A percentile compares a stretch with the other conserved stretches of the same genome.
phyloP scores from a whole-genome alignment of 768 basidiomycete genomes.

The Rhodotorula graminis region DNA sequence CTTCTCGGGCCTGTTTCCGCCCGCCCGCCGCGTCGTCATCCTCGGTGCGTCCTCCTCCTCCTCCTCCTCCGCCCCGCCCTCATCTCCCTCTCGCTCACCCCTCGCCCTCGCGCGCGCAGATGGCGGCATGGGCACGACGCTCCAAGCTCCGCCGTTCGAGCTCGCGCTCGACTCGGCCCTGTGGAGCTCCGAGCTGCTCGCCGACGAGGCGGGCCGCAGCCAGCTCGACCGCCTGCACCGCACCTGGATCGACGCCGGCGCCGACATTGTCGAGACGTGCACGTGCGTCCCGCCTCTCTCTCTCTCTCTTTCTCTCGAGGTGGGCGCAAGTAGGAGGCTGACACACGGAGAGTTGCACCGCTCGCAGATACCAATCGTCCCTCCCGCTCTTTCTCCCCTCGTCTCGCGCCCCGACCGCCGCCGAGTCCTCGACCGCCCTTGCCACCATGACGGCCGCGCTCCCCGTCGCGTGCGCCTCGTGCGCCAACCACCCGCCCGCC shows the following conservation, averaged over 20 bases:
- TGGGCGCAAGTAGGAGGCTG: too few species aligned
- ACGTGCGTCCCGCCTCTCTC: conserved; percentile 41
- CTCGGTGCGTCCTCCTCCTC: background rate
- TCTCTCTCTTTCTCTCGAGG: background rate
- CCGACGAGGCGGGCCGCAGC: conserved; percentile 37
- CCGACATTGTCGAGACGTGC: conserved; percentile 46
- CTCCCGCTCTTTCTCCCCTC: conserved; percentile 32
- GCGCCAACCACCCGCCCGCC: background rate
- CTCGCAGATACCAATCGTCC: conserved; percentile 43
- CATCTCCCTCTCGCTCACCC: background rate
- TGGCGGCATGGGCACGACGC: conserved; percentile 36
- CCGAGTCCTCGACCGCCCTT: conserved; percentile 9
- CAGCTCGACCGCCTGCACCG: conserved; percentile 44
- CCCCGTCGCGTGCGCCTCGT: conserved; percentile 7
- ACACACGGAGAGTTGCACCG: too few species aligned
- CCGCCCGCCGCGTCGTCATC: background rate
- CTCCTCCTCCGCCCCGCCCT: conserved; percentile 2
- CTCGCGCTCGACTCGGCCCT: conserved; percentile 41
- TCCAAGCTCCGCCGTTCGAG: conserved; percentile 25
- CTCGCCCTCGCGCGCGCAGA: conserved; percentile 15
- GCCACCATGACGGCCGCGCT: conserved; percentile 30
- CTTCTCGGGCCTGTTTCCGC: background rate
- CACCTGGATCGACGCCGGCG: conserved; percentile 45
- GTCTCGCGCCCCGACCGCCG: background rate
- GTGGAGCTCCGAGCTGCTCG: conserved; percentile 46